A percentile compares a stretch with the other conserved stretches of the same genome.
These are phyloP conservation scores for Porcisia deanei DNA, from an alignment of 208 protist genomes.

Conservation along the genomic window DNA sequence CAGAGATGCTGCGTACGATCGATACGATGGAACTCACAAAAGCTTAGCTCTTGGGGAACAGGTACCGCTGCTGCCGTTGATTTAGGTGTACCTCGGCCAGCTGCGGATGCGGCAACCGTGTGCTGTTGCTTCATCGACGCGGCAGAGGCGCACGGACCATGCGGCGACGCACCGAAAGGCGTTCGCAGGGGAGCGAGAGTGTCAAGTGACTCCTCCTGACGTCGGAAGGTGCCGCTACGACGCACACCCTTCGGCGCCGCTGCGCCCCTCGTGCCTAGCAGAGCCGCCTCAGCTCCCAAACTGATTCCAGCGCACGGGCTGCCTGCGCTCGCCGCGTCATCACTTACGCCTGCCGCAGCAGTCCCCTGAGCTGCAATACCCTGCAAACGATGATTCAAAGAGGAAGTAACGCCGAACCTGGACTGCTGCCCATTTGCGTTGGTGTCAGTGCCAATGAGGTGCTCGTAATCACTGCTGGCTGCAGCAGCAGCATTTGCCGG, in stretches of 20 bases:
- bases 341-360: not conserved
- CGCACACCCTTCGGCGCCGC: not conserved
- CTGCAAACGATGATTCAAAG: not conserved
- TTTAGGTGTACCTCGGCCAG: not conserved
- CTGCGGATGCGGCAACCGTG: not conserved
- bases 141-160: not conserved
- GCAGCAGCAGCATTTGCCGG: no score
- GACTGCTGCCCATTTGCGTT: not conserved
- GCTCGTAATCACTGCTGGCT: not conserved
- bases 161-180: constrained; percentile 2
- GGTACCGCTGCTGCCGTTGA: not conserved
- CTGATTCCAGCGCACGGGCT: not conserved
- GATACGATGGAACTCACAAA: constrained; percentile 18
- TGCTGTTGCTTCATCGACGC: not conserved
- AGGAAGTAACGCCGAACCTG: not conserved
- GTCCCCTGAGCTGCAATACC: not conserved
- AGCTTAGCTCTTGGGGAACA: constrained; percentile 19
- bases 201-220: not conserved
- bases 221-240: not conserved
- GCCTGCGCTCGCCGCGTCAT: not conserved
- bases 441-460: not conserved
- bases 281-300: not conserved
- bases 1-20: constrained; percentile 20
- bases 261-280: not conserved
- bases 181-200: not conserved